Percentiles rank a stretch among this genome's conserved stretches.
These are phyloP conservation scores for Cenchrus fungigraminus DNA, from an alignment of 176 grass and related monocot genomes.

Conservation along the genomic window DNA sequence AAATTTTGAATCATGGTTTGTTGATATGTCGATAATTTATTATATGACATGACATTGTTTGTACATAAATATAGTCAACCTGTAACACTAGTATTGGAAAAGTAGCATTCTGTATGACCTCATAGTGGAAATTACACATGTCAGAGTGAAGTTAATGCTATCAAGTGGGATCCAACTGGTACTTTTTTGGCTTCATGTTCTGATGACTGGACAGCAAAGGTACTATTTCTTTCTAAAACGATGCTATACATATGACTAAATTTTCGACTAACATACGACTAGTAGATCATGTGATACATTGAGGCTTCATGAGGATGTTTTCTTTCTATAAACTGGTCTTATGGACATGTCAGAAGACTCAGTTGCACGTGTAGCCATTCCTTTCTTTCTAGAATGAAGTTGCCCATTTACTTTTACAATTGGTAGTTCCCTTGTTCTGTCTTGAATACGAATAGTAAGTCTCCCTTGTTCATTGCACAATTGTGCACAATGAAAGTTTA, in stretches of 20 bases:
- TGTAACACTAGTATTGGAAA: slow-evolving; percentile 18
- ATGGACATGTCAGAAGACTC: background rate
- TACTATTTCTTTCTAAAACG: slow-evolving; percentile 31
- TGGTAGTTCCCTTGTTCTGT: background rate
- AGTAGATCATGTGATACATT: background rate
- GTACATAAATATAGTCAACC: background rate
- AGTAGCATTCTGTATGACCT: background rate
- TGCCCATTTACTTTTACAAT: too few relatives aligned
- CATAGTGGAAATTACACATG: background rate
- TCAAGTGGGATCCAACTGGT: slow-evolving; percentile 99
- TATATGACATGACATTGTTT: background rate
- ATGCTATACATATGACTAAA: background rate
- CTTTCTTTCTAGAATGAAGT: slow-evolving; percentile 6
- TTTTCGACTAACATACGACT: background rate
- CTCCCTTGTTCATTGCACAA: background rate
- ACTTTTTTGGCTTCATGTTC: slow-evolving; percentile 94
- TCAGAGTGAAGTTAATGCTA: slow-evolving; percentile 99
- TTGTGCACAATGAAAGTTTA: background rate
- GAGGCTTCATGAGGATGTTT: background rate
- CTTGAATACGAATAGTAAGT: background rate
- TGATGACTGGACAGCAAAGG: slow-evolving; percentile 95
- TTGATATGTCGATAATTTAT: slow-evolving; percentile 13
- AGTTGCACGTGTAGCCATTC: background rate
- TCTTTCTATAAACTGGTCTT: background rate
- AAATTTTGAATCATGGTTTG: background rate